phyloP scores from a whole-genome alignment of 331 rosid species.

The Malus hybrid region DNA sequence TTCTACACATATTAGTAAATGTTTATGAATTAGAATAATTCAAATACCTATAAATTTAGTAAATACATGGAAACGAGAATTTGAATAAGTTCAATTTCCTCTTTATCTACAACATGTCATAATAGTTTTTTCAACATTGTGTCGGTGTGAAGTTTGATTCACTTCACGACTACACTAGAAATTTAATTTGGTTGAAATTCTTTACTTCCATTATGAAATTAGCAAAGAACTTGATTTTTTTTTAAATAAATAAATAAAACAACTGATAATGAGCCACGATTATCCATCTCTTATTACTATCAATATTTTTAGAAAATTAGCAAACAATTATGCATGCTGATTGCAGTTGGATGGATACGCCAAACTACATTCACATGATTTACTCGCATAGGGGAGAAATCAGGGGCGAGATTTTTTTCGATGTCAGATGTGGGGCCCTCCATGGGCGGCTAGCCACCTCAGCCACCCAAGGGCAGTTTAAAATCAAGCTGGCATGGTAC shows the following conservation, averaged over 20 bases:
- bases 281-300: rapidly evolving
- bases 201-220: background rate
- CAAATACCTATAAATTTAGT: background rate
- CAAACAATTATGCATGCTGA: background rate
- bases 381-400: background rate
- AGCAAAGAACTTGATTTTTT: background rate
- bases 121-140: too few species aligned
- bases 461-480: background rate
- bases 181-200: too few species aligned
- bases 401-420: background rate
- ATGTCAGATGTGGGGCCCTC: background rate
- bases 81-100: too few species aligned
- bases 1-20: background rate
- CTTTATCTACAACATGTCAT: too few species aligned
- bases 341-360: background rate
- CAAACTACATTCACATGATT: too few species aligned
- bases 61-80: background rate
- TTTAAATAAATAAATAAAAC: too few species aligned
- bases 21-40: background rate
- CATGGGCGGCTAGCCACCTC: background rate
- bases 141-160: background rate
- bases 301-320: background rate
- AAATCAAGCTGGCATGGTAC: constrained; percentile 10
- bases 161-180: rapidly evolving
- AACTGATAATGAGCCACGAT: rapidly evolving